These are phyloP conservation scores for Suhomyces sp. DNA, from an alignment of 805 yeast genomes.

Conservation along the genomic window DNA sequence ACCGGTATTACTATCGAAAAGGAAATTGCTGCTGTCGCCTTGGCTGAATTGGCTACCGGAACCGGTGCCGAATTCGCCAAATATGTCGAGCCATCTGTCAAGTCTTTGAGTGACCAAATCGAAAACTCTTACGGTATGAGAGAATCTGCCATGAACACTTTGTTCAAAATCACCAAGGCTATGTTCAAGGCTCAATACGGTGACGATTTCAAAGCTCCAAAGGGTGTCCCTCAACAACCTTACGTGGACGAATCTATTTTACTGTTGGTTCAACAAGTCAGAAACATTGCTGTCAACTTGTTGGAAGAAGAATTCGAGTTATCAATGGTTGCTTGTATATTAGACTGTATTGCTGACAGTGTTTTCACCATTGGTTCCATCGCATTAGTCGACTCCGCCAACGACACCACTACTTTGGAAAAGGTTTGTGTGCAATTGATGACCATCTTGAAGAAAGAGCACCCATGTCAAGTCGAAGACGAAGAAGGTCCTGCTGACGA, in stretches of 20 bases:
- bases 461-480: conserved; percentile 71
- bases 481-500: conserved; percentile 64
- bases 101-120: conserved; percentile 63
- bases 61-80: conserved; percentile 77
- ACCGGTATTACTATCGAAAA: conserved; percentile 95
- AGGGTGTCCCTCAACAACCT: conserved; percentile 60
- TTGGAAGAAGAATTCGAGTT: conserved; percentile 81
- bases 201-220: conserved; percentile 49
- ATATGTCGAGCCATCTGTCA: conserved; percentile 68
- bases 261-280: conserved; percentile 59
- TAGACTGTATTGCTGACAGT: conserved; percentile 71
- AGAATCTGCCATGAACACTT: conserved; percentile 74
- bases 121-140: conserved; percentile 89
- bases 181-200: conserved; percentile 56
- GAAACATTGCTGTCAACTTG: conserved; percentile 59
- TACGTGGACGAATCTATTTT: conserved; percentile 58
- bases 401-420: conserved; percentile 54
- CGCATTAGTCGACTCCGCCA: conserved; percentile 60
- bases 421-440: conserved; percentile 66
- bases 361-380: conserved; percentile 69
- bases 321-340: conserved; percentile 72
- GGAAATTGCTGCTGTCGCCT: conserved; percentile 89
- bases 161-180: conserved; percentile 81
- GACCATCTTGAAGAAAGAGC: conserved; percentile 75
- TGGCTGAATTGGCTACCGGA: conserved; percentile 84